A percentile compares a stretch with the other conserved stretches of the same genome.
These are phyloP conservation scores for Pythium scleroteichum DNA, from an alignment of 352 stramenopile genomes.

Conservation along the genomic window DNA sequence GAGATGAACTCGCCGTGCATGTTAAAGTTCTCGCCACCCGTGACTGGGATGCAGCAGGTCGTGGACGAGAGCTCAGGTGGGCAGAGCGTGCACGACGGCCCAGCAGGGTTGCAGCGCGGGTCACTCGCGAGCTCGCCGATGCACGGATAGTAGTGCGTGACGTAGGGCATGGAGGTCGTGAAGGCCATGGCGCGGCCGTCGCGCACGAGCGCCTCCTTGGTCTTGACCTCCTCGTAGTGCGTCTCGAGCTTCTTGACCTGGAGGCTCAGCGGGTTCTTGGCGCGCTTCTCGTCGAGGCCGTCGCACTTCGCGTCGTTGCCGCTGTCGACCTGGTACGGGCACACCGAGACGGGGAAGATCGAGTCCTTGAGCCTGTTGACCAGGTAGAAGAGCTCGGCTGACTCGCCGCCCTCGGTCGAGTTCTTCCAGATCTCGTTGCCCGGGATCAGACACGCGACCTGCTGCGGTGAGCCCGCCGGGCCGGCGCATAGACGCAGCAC, in stretches of 20 bases:
- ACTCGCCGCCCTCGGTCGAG: constrained; percentile 62
- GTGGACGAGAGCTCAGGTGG: constrained; percentile 47
- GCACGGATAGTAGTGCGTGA: constrained; percentile 66
- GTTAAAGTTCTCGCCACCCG: constrained; percentile 52
- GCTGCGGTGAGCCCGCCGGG: constrained; percentile 45
- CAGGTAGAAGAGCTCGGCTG: constrained; percentile 49
- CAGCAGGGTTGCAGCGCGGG: constrained; percentile 55
- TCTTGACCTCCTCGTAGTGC: constrained; percentile 35
- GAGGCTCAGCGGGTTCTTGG: constrained; percentile 48
- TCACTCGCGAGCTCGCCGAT: constrained; percentile 48
- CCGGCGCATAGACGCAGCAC: constrained; percentile 58
- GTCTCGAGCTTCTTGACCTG: constrained; percentile 51
- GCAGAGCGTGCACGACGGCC: constrained; percentile 49
- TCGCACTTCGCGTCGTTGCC: constrained; percentile 54
- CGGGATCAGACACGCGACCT: constrained; percentile 59
- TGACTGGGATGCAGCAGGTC: constrained; percentile 56
- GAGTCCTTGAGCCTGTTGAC: constrained; percentile 50
- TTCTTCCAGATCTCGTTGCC: constrained; percentile 68
- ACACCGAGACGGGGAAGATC: constrained; percentile 54
- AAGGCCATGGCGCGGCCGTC: constrained; percentile 51
- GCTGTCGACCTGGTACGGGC: constrained; percentile 41
- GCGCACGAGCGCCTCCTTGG: constrained; percentile 48
- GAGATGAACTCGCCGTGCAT: constrained; percentile 72
- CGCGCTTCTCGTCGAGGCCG: constrained; percentile 38
- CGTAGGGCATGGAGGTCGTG: constrained; percentile 55